Evolutionary conservation across 805 yeast genomes (phyloP), one percentile per base, ranked within the genome.

Genomic region (Lipomyces mesembrius): DNA sequence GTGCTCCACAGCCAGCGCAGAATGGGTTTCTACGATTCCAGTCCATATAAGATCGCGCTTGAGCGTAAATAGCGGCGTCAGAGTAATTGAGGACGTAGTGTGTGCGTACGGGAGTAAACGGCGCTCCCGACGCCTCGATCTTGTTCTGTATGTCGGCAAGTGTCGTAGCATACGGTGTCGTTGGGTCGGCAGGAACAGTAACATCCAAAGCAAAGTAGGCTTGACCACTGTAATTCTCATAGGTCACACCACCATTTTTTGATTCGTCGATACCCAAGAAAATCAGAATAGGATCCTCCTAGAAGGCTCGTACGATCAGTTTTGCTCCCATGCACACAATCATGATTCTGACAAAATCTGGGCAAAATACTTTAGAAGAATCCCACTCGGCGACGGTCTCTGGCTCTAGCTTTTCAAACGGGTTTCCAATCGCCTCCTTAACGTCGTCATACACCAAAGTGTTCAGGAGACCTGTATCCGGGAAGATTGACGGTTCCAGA

Each of bases 1-100:
- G 74, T 11, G 69, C 60, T 12, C 97, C 98, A 80, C 98, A 94
- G 0, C 95, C 94, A 6, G 94, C 93, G 75, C 98, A 94, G 77
- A 83, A 89, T 65, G 69, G 72, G 52, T 62, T 62, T 27, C 70
- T 63, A 43, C 64, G 22, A 58, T 90, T 80, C 97, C 98, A 94
- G 77, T 93, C 97, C 62, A 92, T 74, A 75, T 87, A 90, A 87
- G 90, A 91, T 66, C 88, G 86, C 0, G 91, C 94, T 74, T 93
- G 95, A 2, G 96, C 88, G 70, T 85, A 88, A 27, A 92, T 75
- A 2, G 91, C 85, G 0, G 92, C 89, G 61, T 88, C 89, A n/a
- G 57, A 37, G 63, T 57, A 67, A 46, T 32, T 61, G 53, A 55
- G 70, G n/a, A 52, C 58, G 43, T 53, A 70, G 59, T 37, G 60